Conservation (phyloP, 1,139 yeast species). For the Sugiyamaella novakii region DNA sequence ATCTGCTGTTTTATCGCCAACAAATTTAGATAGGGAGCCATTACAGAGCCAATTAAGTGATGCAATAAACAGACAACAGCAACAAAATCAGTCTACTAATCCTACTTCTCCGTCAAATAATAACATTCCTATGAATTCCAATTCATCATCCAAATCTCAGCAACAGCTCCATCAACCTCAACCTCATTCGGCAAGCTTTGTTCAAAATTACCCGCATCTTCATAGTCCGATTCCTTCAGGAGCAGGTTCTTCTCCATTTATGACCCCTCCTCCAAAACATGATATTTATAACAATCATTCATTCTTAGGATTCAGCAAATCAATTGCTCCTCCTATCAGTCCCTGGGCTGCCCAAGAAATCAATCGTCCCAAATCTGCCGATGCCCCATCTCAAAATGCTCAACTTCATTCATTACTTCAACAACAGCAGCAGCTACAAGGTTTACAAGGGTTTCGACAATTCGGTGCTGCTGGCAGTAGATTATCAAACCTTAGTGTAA, state of each 20-base stretch:
- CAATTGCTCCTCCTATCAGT: slow-evolving; percentile 27
- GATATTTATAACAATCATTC: slow-evolving; percentile 19
- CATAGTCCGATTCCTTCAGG: slow-evolving; percentile 13
- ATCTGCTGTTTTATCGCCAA: slow-evolving; percentile 37
- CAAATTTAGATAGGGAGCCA: slow-evolving; percentile 25
- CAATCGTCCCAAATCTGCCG: slow-evolving; percentile 38
- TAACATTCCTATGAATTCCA: background rate
- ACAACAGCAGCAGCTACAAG: slow-evolving; percentile 16
- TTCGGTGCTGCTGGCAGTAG: slow-evolving; percentile 9
- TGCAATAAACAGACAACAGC: slow-evolving; percentile 6
- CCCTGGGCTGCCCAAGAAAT: slow-evolving; percentile 35
- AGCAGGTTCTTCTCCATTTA: slow-evolving; percentile 18
- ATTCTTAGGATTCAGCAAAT: slow-evolving; percentile 20
- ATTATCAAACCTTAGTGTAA: slow-evolving; percentile 11
- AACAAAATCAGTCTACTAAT: slow-evolving; percentile 8
- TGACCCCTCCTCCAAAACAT: slow-evolving; percentile 30
- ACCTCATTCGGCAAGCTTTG: slow-evolving; percentile 16
- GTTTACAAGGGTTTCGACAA: slow-evolving; percentile 8
- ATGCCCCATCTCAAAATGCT: slow-evolving; percentile 16
- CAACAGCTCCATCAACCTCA: slow-evolving; percentile 25
- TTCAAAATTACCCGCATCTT: slow-evolving; percentile 16
- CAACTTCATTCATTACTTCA: slow-evolving; percentile 13
- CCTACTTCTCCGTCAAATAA: slow-evolving; percentile 13
- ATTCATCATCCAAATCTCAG: slow-evolving; percentile 1
- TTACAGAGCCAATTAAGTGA: slow-evolving; percentile 14